These are phyloP conservation scores for Ustilago bromivora DNA, from an alignment of 1,284 basidiomycete species.

Conservation along the genomic window DNA sequence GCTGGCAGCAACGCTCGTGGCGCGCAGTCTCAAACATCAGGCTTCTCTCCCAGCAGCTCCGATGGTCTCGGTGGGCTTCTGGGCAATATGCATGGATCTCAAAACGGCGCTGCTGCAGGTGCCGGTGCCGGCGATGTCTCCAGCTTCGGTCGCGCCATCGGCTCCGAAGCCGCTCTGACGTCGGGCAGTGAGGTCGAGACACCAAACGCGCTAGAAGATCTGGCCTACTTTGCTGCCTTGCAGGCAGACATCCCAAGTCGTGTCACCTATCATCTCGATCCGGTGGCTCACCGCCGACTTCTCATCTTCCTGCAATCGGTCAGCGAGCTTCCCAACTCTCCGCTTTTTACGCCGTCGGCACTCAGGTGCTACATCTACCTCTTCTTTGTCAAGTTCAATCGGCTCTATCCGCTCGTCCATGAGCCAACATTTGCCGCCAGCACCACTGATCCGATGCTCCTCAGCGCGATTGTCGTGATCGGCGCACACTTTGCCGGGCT, in stretches of 20 bases:
- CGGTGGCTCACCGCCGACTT: conserved; percentile 44
- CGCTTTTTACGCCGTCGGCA: conserved; percentile 54
- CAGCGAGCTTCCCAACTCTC: conserved; percentile 55
- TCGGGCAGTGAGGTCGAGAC: conserved; percentile 50
- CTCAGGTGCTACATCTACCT: conserved; percentile 57
- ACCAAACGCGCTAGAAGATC: conserved; percentile 55
- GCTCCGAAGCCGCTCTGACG: conserved; percentile 37
- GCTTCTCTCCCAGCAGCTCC: conserved; percentile 51
- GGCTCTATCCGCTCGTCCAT: conserved; percentile 57
- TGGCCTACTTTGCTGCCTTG: conserved; percentile 58
- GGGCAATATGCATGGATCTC: conserved; percentile 38
- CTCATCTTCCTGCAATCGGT: conserved; percentile 57
- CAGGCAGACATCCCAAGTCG: conserved; percentile 54
- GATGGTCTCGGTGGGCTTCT: conserved; percentile 47
- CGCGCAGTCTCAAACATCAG: conserved; percentile 42
- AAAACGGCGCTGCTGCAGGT: conserved; percentile 24
- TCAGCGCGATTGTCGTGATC: conserved; percentile 57
- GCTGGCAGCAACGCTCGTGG: conserved; percentile 33
- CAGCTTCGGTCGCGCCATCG: conserved; percentile 46
- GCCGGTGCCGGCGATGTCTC: conserved; percentile 22
- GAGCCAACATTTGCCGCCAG: conserved; percentile 56
- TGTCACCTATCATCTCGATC: conserved; percentile 51
- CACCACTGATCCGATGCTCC: conserved; percentile 54
- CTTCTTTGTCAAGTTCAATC: conserved; percentile 60
- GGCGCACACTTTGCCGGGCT: conserved; percentile 58